Conservation (phyloP, 2,329 filamentous ascomycete species). For the Delphinella strobiligena region DNA sequence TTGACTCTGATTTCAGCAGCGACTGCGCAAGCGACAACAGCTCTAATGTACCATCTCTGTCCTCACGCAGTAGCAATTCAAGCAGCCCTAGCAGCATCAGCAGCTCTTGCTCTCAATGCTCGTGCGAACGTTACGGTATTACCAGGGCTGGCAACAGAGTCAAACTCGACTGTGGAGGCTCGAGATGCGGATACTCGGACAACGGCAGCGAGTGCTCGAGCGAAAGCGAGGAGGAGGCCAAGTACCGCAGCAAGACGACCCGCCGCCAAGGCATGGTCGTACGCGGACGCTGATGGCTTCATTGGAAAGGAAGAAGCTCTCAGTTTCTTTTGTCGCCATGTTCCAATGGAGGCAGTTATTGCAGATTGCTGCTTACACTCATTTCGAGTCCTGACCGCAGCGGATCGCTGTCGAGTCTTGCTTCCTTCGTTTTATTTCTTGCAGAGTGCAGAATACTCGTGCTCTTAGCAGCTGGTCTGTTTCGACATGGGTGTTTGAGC, state of each 20-base stretch:
- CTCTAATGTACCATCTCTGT: constrained; percentile 50
- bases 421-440: not conserved
- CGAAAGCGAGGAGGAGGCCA: constrained; percentile 47
- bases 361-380: not conserved
- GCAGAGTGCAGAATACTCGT: not conserved
- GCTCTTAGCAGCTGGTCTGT: not conserved
- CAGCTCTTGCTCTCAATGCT: constrained; percentile 68
- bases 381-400: not conserved
- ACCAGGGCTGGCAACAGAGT: constrained; percentile 80
- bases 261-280: constrained; percentile 56
- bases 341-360: too few species aligned
- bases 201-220: constrained; percentile 59
- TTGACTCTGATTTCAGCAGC: constrained; percentile 16
- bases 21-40: constrained; percentile 50
- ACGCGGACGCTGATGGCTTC: constrained; percentile 16
- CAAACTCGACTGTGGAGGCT: constrained; percentile 89
- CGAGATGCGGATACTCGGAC: constrained; percentile 72
- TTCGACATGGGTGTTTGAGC: not conserved
- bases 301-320: not conserved
- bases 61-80: constrained; percentile 62
- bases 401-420: not conserved
- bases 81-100: constrained; percentile 37
- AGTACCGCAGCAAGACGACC: constrained; percentile 25
- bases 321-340: not conserved
- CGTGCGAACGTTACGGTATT: constrained; percentile 93